Conservation (phyloP, 257 asterid species). For the Solanum virginianum region DNA sequence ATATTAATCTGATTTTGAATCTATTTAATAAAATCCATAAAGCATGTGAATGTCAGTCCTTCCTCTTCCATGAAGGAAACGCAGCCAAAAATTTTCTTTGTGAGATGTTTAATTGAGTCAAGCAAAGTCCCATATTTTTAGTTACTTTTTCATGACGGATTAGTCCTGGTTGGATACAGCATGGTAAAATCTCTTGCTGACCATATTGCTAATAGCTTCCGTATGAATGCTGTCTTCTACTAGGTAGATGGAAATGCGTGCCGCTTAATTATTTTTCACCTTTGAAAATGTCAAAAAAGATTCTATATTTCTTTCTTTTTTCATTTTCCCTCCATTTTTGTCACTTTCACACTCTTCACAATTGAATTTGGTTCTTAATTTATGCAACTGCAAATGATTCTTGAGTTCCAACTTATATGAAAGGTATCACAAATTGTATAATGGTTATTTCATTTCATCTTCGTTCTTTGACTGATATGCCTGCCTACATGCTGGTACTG, state of each 20-base stretch:
- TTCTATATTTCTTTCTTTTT: not conserved
- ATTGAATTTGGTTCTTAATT: not conserved
- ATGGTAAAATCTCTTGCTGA: not conserved
- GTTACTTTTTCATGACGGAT: not conserved
- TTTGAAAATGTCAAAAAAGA: not conserved
- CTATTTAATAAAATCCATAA: not conserved
- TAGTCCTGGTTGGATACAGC: not conserved
- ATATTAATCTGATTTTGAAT: not conserved
- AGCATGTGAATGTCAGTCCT: not conserved
- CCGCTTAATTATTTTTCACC: not conserved
- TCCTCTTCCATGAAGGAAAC: not conserved
- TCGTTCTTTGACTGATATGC: not conserved
- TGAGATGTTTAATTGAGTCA: not conserved
- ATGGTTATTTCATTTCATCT: not conserved
- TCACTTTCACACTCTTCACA: not conserved
- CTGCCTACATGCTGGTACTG: not conserved
- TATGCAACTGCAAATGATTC: not conserved
- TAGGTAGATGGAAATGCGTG: not conserved
- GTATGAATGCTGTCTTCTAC: not conserved
- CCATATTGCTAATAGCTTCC: not conserved
- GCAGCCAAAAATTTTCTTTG: not conserved
- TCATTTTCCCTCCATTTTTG: not conserved
- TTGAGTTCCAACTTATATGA: not conserved
- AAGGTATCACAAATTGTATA: not conserved
- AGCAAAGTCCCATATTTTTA: not conserved